A percentile compares a stretch with the other conserved stretches of the same genome.
Conservation (phyloP, 495 filamentous ascomycete species). For the Trichoderma erinaceum region DNA sequence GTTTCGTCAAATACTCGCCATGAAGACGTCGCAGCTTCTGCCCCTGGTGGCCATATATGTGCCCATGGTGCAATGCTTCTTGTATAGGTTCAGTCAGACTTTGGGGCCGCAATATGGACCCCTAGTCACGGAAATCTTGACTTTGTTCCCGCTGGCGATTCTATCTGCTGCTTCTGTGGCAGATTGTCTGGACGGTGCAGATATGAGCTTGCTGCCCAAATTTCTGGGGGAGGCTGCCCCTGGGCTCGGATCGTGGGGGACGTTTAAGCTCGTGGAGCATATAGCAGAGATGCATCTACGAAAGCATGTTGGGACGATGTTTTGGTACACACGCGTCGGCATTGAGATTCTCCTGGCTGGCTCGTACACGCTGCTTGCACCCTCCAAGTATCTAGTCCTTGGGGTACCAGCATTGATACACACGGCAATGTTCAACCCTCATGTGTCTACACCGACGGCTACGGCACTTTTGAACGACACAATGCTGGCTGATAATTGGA, state of each 20-base stretch:
- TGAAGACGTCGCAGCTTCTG: conserved; percentile 66
- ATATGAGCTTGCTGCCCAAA: conserved; percentile 51
- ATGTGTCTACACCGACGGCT: conserved; percentile 51
- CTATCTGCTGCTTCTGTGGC: conserved; percentile 60
- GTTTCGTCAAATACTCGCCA: conserved; percentile 26
- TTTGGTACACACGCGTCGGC: conserved; percentile 62
- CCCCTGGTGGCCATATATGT: conserved; percentile 68
- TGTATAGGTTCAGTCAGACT: conserved; percentile 55
- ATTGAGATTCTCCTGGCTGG: conserved; percentile 60
- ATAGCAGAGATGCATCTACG: conserved; percentile 44
- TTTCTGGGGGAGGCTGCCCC: conserved; percentile 52
- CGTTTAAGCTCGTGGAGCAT: conserved; percentile 57
- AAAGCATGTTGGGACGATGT: conserved; percentile 51
- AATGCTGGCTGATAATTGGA: conserved; percentile 49
- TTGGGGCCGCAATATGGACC: conserved; percentile 68
- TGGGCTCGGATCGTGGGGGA: conserved; percentile 53
- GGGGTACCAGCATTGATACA: conserved; percentile 66
- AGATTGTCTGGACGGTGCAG: conserved; percentile 52
- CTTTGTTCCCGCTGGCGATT: conserved; percentile 66
- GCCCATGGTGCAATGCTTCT: conserved; percentile 61
- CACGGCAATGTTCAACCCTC: conserved; percentile 62
- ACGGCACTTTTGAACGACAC: conserved; percentile 56
- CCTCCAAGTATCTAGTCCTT: conserved; percentile 58
- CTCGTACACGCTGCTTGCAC: conserved; percentile 57
- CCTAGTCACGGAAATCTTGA: conserved; percentile 62